Conservation (phyloP, 2,329 filamentous ascomycete genomes). For the Colletotrichum cuscutae region DNA sequence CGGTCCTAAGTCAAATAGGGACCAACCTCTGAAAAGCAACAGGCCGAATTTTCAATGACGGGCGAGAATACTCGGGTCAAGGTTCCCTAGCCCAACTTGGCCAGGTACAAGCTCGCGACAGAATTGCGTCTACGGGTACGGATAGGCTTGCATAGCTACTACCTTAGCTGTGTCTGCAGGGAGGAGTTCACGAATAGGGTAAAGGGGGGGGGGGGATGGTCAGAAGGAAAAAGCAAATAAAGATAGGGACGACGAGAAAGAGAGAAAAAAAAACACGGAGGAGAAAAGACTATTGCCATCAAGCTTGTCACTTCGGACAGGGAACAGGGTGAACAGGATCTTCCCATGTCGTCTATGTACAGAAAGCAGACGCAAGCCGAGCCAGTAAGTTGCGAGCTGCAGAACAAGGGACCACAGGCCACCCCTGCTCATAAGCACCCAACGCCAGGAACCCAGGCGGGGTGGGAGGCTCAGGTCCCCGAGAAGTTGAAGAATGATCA, state of each 20-base stretch:
- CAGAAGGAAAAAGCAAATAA: background rate
- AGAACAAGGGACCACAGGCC: background rate
- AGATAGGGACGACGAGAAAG: background rate
- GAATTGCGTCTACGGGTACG: background rate
- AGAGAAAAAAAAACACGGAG: background rate
- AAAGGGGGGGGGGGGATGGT: background rate
- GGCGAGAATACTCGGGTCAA: background rate
- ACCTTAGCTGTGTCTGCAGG: too few relatives aligned
- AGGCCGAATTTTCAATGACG: background rate
- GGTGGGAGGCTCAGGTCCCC: slow-evolving; percentile 12
- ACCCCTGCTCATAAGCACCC: background rate
- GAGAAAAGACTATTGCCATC: background rate
- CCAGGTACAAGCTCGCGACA: background rate
- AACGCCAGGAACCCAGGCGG: background rate
- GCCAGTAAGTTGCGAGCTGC: background rate
- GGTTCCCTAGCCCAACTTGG: background rate
- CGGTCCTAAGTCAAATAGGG: background rate
- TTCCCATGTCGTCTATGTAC: background rate
- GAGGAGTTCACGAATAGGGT: background rate
- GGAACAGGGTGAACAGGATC: background rate
- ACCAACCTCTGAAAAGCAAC: background rate
- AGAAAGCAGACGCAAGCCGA: background rate
- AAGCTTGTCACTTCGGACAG: slow-evolving; percentile 1
- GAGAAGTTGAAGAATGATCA: slow-evolving; percentile 28
- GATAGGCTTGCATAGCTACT: background rate